Evolutionary conservation across 352 stramenopile genomes (phyloP), one percentile per base, ranked within the genome.

Genomic region (Phytophthora pini): DNA sequence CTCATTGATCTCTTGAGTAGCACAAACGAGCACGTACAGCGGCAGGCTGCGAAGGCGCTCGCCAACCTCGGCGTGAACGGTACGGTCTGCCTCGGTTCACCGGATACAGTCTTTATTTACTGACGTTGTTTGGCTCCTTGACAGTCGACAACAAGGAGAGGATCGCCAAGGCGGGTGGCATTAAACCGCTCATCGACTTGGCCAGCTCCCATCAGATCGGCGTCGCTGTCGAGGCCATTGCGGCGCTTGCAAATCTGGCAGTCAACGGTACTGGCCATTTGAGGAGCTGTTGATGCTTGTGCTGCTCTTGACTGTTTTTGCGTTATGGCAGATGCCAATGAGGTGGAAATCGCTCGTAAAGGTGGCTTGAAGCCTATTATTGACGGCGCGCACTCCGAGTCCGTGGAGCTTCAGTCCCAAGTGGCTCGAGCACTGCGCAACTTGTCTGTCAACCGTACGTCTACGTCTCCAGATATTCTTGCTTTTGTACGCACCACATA

Each of bases 181-280:
- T 98, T 63, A 82, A 85, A 54, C 92, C 92, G 20, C 83, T 96
- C 43, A 94, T 96, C 56, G 65, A 80, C 41, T 77, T 94, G 46
- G 84, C 86, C 32, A 91, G 78, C 71, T 94, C 88, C 45, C 89
- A 82, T 56, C 85, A 94, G 56, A 89, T 95, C 31, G 85, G 77
- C 39, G 93, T 98, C 24, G 81, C 82, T 0, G 87, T 98, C 15
- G 93, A 98, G 64, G 93, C 94, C 32, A 93, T 98, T 44, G 94
- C 94, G n/a, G 94, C 94, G 20, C 76, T 98, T 20, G 94, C 94
- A 51, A 98, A 98, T 68, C 70, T 98, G 34, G 95, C 95, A 11
- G 95, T 98, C 15, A 98, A 98, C 56, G 93, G 88, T 97, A 68
- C 46, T 26, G 26, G 54, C 4, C 20, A 17, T 4, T 1, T 43